phyloP scores from a whole-genome alignment of 148 eudicot genomes.

The Silene conica region DNA sequence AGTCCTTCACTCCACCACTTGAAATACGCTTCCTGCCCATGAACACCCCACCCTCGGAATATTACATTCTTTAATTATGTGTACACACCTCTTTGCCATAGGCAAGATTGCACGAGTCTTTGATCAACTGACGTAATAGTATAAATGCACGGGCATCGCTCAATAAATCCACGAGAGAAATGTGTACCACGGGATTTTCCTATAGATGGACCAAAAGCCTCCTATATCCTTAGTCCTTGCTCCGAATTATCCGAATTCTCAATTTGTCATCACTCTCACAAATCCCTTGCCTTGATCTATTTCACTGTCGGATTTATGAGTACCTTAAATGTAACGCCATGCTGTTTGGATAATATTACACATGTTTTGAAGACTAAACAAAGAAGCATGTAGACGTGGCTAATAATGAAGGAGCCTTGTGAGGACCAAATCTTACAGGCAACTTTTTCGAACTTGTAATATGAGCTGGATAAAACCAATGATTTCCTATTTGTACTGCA shows the following conservation, averaged over 20 bases:
- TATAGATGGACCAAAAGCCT: too few species aligned
- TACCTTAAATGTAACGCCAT: background rate
- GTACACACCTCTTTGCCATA: background rate
- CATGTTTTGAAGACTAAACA: background rate
- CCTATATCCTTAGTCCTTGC: too few species aligned
- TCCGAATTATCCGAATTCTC: too few species aligned
- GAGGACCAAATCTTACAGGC: constrained; percentile 8
- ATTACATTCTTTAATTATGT: background rate
- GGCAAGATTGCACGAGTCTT: background rate
- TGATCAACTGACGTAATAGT: background rate
- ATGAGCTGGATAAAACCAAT: constrained; percentile 17
- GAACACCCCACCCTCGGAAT: background rate
- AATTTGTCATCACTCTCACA: too few species aligned
- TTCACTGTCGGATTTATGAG: too few species aligned
- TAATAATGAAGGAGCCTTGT: constrained; percentile 9
- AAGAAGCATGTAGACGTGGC: constrained; percentile 19
- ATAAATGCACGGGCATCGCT: background rate
- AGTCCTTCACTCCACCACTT: too few species aligned
- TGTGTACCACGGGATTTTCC: too few species aligned
- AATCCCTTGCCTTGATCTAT: too few species aligned
- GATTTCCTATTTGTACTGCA: constrained; percentile 1
- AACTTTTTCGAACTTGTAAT: background rate
- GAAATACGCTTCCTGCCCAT: background rate
- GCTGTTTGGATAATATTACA: background rate
- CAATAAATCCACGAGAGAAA: too few species aligned